Base-by-base conservation (phyloP, 768 basidiomycete species). In the Boletus bicolor region DNA sequence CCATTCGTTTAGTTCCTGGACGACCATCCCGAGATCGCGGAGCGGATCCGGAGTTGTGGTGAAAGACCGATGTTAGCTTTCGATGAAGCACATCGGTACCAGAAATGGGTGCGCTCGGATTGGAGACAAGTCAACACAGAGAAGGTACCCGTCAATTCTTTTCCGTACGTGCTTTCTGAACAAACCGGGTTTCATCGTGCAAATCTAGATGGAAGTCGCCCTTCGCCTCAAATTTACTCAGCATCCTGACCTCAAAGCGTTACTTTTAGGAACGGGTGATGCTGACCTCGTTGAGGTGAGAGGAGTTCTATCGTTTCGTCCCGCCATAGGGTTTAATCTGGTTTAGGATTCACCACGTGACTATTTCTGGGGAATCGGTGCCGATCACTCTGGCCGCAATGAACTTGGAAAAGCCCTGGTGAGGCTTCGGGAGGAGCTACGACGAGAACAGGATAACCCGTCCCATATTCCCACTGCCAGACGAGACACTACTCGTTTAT, bases 331-430 rank as follows among this genome's bases (percentile, higher is more conserved):
- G 49, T 34, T 53, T 32, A 49, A 19, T 51, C 6, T 17, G 4
- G 24, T 10, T 32, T 58, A 87, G 86, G 80, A 86, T 64, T 88
- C 86, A n/a, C 83, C 84, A 55, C 85, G 82, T 59, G 88, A 90
- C 68, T 76, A 85, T 39, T 89, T 89, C 70, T 90, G 88, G 87
- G 88, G 88, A n/a, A 70, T 83, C 57, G 88, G 88, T 6, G 75
- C 79, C 38, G 84, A 90, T 67, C 73, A 78, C 28, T 72, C 76
- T 62, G 88, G 88, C 21, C 80, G 82, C 39, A 90, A 90, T 59
- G 86, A 90, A 67, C 80, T 90, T 34, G 89, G 88, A 41, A 87
- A 84, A 66, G 82, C 84, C 11, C 77, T 89, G 11, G 79, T 82
- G 60, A 79, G 85, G 59, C 72, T 90, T 60, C 76, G 88, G 57